Evolutionary conservation across 176 grass and related monocot genomes (phyloP), one percentile per base, ranked within the genome.

Genomic region (Lolium perenne): DNA sequence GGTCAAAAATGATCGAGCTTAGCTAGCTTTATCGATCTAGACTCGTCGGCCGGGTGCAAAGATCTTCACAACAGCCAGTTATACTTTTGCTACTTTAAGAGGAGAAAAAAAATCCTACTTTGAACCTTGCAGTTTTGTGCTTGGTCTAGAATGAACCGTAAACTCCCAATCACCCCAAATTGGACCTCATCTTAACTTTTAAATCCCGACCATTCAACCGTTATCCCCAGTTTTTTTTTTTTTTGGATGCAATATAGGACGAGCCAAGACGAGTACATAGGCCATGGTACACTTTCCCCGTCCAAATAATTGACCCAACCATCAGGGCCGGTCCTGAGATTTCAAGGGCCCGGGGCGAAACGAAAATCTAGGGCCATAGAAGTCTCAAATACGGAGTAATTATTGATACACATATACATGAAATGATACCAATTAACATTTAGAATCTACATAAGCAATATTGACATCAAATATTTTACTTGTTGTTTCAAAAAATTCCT

Each of bases 21-120:
- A 76, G 71, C 71, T 50, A 76, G 71, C 71, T 50, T 74, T 74
- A 74, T 74, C 71, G 45, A 25, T 17, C 71, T 4, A 74, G 71
- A 74, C 9, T 18, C 5, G 9, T 73, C 20, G 9, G 7, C 22
- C 3, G 1, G 47, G 13, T 75, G 72, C 72, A 75, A 53, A 75
- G 47, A 32, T 51, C 47, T 75, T 75, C 53, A 26, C 15, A 53
- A 29, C 22, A 74, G 12, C 47, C 46, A 50, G 1, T 13, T 74
- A 51, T 75, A 32, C 47, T 53, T 75, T 51, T 38, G 25, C 43
- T 74, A 74, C 71, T 74, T 74, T 26, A 74, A 74, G 15, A 23
- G 70, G 43, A 16, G 26, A 23, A 46, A 26, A 14, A 65, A 7
- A 61, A 64, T 5, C 41, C 64, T 67, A 17, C 26, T 67, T 18